Base-by-base conservation (phyloP, 768 basidiomycete genomes). In the Coprinopsis sp. region DNA sequence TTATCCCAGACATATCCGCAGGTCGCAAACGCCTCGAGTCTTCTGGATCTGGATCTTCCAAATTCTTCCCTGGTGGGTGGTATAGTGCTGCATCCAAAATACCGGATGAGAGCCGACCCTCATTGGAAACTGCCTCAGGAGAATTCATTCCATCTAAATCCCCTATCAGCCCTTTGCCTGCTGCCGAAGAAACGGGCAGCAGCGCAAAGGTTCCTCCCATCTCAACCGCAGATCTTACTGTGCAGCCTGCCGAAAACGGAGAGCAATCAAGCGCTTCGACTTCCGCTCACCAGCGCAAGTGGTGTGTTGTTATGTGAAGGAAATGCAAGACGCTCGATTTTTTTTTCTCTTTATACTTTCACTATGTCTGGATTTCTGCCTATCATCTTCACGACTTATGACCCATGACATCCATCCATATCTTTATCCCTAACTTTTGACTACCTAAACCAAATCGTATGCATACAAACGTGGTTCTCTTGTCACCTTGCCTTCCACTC, bases 41-140 rank as follows among this genome's bases (percentile, higher is more conserved):
- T 8, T 73, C 75, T 1, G 64, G 76, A 3, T 79, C 79, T n/a
- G n/a, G n/a, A 31, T 8, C 30, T 10, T 78, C 76, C 11, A 66
- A 73, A 37, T 72, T 74, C 62, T 76, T 79, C 70, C 77, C 77
- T 7, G 79, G 79, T 27, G 75, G 72, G 1, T 79, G 78, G 78
- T 71, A 71, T 50, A 66, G 68, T 8, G 52, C 61, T 18, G 56
- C 69, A 16, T 58, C 63, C 21, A 73, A 69, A 55, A 53, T 65
- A 4, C 66, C 71, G 1, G 58, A 62, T 30, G 68, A 73, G 54
- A 70, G 68, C 36, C 61, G 76, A 36, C 55, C 76, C 6, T 79
- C 77, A 6, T 51, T 78, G 30, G 78, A 79, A 45, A 63, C 68
- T 42, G 78, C 76, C 11, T 60, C 65, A 44, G 78, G 77, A 44